Evolutionary conservation across 1,284 basidiomycete genomes (phyloP).

Genomic region (Phenoliferia sp.): DNA sequence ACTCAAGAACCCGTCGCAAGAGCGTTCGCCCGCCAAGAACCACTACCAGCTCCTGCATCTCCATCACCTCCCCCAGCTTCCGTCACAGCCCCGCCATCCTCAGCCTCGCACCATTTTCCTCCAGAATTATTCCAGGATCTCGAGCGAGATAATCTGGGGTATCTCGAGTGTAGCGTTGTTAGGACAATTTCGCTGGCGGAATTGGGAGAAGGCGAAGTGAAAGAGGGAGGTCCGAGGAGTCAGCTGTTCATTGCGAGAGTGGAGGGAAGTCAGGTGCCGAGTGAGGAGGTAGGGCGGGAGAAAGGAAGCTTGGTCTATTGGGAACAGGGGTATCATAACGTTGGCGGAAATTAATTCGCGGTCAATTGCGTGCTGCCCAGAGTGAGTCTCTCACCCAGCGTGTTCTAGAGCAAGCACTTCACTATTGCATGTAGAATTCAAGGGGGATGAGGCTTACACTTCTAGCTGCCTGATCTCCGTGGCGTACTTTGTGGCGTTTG

Average conservation of each 20-base stretch:
- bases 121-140: conserved; percentile 20
- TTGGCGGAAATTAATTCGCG: neutral
- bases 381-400: too few relatives aligned
- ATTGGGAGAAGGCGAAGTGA: neutral
- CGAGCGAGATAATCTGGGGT: conserved; percentile 15
- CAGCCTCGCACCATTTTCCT: conserved; percentile 5
- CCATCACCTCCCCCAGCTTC: conserved; percentile 8
- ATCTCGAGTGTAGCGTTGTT: conserved; percentile 24
- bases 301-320: conserved; percentile 12
- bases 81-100: neutral
- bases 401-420: too few relatives aligned
- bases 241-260: conserved; percentile 34
- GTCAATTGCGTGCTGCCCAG: too few relatives aligned
- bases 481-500: too few relatives aligned
- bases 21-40: conserved; percentile 31
- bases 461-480: too few relatives aligned
- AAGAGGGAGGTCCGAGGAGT: conserved; percentile 11
- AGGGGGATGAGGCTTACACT: too few relatives aligned
- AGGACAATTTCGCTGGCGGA: conserved; percentile 9
- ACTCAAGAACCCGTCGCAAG: conserved; percentile 28
- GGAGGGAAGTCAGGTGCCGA: neutral
- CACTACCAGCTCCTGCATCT: conserved; percentile 21
- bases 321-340: conserved; percentile 17
- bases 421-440: too few relatives aligned
- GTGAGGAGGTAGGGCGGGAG: neutral